phyloP scores from a whole-genome alignment of 1,284 basidiomycete species.

The Marasmius fiardii region DNA sequence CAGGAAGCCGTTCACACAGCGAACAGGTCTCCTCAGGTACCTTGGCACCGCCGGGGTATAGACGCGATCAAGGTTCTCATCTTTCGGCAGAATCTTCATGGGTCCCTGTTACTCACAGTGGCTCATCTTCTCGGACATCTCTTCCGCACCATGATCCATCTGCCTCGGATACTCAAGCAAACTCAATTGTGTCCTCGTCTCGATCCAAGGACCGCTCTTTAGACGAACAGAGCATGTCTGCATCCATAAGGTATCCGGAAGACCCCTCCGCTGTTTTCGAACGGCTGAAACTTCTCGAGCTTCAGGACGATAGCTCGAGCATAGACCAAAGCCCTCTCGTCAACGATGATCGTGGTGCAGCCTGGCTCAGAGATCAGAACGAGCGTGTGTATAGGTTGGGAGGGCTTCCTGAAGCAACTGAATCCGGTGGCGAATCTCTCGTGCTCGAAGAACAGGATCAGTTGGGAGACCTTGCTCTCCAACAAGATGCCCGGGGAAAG shows the following conservation, averaged over 20 bases:
- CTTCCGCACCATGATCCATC: constrained; percentile 1
- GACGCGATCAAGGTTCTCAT: constrained; percentile 6
- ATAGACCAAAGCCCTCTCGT: constrained; percentile 42
- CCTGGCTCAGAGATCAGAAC: constrained; percentile 84
- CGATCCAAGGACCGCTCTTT: constrained; percentile 24
- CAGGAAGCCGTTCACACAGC: constrained; percentile 25
- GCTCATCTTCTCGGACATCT: not conserved
- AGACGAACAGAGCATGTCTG: constrained; percentile 24
- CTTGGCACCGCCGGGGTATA: not conserved
- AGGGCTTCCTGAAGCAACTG: constrained; percentile 56
- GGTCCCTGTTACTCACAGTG: constrained; percentile 4
- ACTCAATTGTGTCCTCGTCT: not conserved
- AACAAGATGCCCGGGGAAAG: constrained; percentile 63
- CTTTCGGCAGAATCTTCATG: constrained; percentile 16
- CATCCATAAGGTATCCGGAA: constrained; percentile 32
- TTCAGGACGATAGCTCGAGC: constrained; percentile 37
- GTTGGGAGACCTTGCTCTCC: constrained; percentile 57
- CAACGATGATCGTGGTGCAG: constrained; percentile 62
- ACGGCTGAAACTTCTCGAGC: constrained; percentile 49
- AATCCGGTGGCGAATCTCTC: constrained; percentile 46
- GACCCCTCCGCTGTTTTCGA: constrained; percentile 54
- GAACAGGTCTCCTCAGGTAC: constrained; percentile 3
- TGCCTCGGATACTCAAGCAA: not conserved
- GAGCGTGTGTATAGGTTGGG: constrained; percentile 63
- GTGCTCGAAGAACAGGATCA: constrained; percentile 32